phyloP scores from a whole-genome alignment of 495 filamentous ascomycete species.

The Parathielavia hyrcaniae region DNA sequence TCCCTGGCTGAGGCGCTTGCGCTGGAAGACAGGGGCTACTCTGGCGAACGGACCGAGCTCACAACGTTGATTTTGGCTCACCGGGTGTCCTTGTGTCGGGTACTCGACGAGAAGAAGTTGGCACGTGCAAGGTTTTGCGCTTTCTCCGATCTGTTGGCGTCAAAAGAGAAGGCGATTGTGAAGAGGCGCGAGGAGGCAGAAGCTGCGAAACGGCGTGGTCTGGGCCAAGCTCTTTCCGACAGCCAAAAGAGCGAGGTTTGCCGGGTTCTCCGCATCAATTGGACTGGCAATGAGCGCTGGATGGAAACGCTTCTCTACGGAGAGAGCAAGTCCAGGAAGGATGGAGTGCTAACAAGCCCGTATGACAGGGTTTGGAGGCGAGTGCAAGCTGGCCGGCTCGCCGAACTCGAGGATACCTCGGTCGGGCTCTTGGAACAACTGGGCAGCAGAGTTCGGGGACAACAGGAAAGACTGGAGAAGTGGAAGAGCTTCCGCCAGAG shows the following conservation, averaged over 20 bases:
- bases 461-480: constrained; percentile 57
- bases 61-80: constrained; percentile 67
- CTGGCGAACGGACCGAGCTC: constrained; percentile 54
- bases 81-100: constrained; percentile 52
- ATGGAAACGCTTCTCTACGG: constrained; percentile 60
- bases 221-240: constrained; percentile 30
- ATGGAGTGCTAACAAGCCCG: constrained; percentile 55
- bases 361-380: constrained; percentile 64
- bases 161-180: constrained; percentile 39
- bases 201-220: constrained; percentile 13
- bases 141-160: constrained; percentile 54
- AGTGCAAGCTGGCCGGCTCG: constrained; percentile 49
- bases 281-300: constrained; percentile 68
- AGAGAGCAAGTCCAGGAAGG: constrained; percentile 51
- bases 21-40: constrained; percentile 53
- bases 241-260: constrained; percentile 40
- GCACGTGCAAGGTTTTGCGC: constrained; percentile 46
- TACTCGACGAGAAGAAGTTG: constrained; percentile 51
- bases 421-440: constrained; percentile 54
- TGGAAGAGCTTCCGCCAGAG: constrained; percentile 64
- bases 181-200: constrained; percentile 41
- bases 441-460: constrained; percentile 52
- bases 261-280: constrained; percentile 57
- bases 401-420: constrained; percentile 43
- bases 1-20: constrained; percentile 56